A percentile compares a stretch with the other conserved stretches of the same genome.
phyloP scores from a whole-genome alignment of 1,284 basidiomycete genomes.

The Tilletiopsis washingtonensis region DNA sequence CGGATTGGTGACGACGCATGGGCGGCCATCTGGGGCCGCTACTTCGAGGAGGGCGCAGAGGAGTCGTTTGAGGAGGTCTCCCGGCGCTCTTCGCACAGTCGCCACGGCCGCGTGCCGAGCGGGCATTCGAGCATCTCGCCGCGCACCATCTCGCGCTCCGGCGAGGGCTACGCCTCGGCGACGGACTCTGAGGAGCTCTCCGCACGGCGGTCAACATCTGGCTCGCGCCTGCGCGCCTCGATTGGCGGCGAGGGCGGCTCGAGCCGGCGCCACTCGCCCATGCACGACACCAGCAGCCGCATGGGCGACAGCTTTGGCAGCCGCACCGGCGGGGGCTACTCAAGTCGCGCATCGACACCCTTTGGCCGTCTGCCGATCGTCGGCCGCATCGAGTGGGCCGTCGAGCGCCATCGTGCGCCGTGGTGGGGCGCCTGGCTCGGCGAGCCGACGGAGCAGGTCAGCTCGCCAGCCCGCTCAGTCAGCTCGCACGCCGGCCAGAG shows the following conservation, averaged over 20 bases:
- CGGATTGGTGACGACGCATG: slow-evolving; percentile 39
- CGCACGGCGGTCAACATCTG: too few species aligned
- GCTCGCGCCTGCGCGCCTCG: not conserved
- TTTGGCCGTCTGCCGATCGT: slow-evolving; percentile 34
- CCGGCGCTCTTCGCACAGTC: not conserved
- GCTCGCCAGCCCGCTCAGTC: too few species aligned
- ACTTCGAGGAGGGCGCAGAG: slow-evolving; percentile 21
- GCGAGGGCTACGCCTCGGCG: not conserved
- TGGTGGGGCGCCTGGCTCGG: slow-evolving; percentile 34
- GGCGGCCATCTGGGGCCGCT: slow-evolving; percentile 38
- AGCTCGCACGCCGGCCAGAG: too few species aligned
- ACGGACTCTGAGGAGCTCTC: not conserved
- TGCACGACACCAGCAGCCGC: slow-evolving; percentile 1
- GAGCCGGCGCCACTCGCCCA: not conserved
- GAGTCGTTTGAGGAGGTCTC: not conserved
- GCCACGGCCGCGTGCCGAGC: not conserved
- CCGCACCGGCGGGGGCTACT: too few species aligned
- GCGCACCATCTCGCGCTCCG: not conserved
- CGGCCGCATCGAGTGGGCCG: slow-evolving; percentile 39
- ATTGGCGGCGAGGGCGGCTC: not conserved
- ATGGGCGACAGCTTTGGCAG: slow-evolving; percentile 9
- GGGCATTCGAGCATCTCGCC: not conserved
- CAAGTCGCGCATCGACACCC: not conserved
- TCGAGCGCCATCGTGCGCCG: slow-evolving; percentile 29
- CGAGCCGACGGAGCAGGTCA: too few species aligned